These are phyloP conservation scores for Allium fistulosum DNA, from an alignment of 106 monocot genomes.

Conservation along the genomic window DNA sequence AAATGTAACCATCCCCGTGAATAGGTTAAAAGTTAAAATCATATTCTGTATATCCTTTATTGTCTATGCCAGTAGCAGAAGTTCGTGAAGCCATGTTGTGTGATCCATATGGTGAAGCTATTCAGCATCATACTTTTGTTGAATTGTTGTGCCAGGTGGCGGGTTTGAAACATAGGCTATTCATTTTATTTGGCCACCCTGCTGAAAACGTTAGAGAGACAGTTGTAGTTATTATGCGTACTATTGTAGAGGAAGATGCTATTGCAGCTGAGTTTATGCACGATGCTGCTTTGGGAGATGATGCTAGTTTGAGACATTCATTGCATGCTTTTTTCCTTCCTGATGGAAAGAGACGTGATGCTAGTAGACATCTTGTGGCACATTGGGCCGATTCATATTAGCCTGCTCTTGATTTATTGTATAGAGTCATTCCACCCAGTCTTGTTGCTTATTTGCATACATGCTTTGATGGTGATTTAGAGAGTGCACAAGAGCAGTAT, in stretches of 20 bases:
- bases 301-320: slow-evolving; percentile 90
- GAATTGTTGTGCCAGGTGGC: slow-evolving; percentile 93
- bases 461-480: slow-evolving; percentile 61
- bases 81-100: no score
- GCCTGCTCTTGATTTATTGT: slow-evolving; percentile 89
- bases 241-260: slow-evolving; percentile 51
- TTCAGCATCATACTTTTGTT: slow-evolving; percentile 94
- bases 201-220: no score
- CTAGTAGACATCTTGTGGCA: slow-evolving; percentile 94
- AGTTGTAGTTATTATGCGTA: no score
- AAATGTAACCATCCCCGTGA: slow-evolving; percentile 75
- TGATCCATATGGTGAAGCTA: slow-evolving; percentile 94
- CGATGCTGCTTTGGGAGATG: slow-evolving; percentile 73
- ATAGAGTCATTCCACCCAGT: slow-evolving; percentile 94
- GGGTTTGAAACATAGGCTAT: no score
- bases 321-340: slow-evolving; percentile 87
- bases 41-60: slow-evolving; percentile 76
- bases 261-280: slow-evolving; percentile 81
- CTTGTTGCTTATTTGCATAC: slow-evolving; percentile 99
- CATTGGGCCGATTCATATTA: no score
- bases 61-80: slow-evolving; percentile 90
- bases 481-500: slow-evolving; percentile 39
- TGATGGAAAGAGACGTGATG: slow-evolving; percentile 80
- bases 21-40: slow-evolving; percentile 84
- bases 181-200: no score